Base-by-base conservation (phyloP, 2,329 filamentous ascomycete species). In the Cladobotryum protrusum region DNA sequence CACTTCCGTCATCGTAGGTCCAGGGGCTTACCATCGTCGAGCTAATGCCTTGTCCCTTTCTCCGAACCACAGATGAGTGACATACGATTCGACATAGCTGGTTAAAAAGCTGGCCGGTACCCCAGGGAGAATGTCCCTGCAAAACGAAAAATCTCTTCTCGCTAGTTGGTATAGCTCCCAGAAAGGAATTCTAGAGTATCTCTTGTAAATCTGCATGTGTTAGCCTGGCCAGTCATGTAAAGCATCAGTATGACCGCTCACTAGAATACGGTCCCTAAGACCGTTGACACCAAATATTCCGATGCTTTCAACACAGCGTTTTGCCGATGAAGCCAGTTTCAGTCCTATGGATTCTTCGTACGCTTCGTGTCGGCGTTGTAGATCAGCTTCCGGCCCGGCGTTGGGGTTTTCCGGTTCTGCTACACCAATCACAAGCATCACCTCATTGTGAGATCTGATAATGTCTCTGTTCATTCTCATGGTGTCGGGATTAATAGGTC, bases 381-480 rank as follows among this genome's bases (percentile, higher is more conserved):
- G 63, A 37, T 74, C 71, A 6, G 64, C 61, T 46, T 74, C 69
- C 5, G 67, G 65, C 4, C 70, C 67, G 18, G 65, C 60, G 4
- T 59, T 58, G 7, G 65, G 64, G 45, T 72, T 74, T 47, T 82
- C 79, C 13, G 78, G 76, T 57, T 83, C 79, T 8, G 79, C 79
- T 4, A 82, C 79, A 5, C 79, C 79, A 36, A 83, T 82, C 9
- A 81, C 78, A 15, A 75, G 71, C 79, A 83, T 83, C 3, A 83
- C 79, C 55, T 83, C 79, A 55, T 83, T 83, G 57, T 83, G 79
- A 9, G 79, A 74, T 46, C 79, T 72, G 20, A 83, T 77, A 32
- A 82, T 73, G 51, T 79, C 75, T 44, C 74, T 72, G 55, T 81
- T 81, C 54, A 80, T 73, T 12, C 69, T 67, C 57, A 75, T 78